Percentiles rank a stretch among this genome's conserved stretches.
These are phyloP conservation scores for Pluteus cervinus DNA, from an alignment of 768 basidiomycete genomes.

Conservation along the genomic window DNA sequence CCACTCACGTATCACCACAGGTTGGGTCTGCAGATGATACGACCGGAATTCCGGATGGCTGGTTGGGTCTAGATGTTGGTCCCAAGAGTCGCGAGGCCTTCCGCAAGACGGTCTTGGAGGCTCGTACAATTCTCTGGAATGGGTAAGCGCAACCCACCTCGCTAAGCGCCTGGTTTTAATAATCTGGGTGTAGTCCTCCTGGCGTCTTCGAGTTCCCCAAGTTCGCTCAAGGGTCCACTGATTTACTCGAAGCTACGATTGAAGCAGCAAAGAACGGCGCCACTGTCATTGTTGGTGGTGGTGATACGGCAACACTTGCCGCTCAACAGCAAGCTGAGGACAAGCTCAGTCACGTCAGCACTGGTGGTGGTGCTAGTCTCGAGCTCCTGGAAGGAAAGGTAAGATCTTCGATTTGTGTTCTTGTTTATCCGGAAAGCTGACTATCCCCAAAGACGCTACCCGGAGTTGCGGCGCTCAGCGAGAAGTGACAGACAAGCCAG, in stretches of 20 bases:
- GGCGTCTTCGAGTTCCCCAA: slow-evolving; percentile 97
- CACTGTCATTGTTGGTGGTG: slow-evolving; percentile 93
- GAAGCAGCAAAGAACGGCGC: slow-evolving; percentile 83
- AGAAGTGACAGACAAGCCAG: too few species aligned
- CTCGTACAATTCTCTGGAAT: slow-evolving; percentile 98
- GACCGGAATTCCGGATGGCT: slow-evolving; percentile 85
- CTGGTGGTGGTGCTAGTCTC: slow-evolving; percentile 89
- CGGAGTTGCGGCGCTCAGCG: slow-evolving; percentile 86
- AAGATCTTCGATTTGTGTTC: slow-evolving; percentile 9
- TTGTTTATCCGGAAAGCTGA: slow-evolving; percentile 10
- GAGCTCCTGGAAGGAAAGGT: slow-evolving; percentile 99
- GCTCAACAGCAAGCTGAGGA: slow-evolving; percentile 83
- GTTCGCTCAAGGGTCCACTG: slow-evolving; percentile 81
- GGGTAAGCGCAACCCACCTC: too few species aligned
- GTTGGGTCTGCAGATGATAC: slow-evolving; percentile 70
- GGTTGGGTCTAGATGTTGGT: slow-evolving; percentile 95
- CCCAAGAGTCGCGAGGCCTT: slow-evolving; percentile 78
- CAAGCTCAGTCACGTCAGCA: slow-evolving; percentile 93
- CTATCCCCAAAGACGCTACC: slow-evolving; percentile 59
- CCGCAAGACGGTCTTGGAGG: slow-evolving; percentile 69
- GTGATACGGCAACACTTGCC: slow-evolving; percentile 93
- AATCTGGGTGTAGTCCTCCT: slow-evolving; percentile 58
- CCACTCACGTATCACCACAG: slow-evolving; percentile 27
- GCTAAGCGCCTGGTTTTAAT: slow-evolving; percentile 5
- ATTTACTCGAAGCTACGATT: slow-evolving; percentile 79